These are phyloP conservation scores for Onygenales sp. DNA, from an alignment of 2,329 filamentous ascomycete genomes.

Conservation along the genomic window DNA sequence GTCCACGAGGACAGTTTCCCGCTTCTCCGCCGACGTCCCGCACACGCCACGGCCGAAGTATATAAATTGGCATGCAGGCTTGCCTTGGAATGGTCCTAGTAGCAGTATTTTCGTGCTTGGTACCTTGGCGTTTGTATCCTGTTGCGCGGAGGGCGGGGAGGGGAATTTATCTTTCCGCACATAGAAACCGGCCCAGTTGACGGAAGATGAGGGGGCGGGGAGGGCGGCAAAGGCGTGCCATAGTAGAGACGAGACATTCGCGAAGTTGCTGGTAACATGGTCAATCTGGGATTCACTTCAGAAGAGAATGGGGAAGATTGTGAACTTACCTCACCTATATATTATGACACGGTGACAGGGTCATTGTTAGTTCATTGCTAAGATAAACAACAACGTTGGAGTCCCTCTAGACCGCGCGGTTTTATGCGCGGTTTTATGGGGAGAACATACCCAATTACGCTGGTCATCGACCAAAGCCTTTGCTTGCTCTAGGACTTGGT, in stretches of 20 bases:
- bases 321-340: slow-evolving; percentile 22
- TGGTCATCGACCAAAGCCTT: slow-evolving; percentile 31
- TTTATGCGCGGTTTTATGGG: no score
- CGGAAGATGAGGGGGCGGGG: slow-evolving; percentile 30
- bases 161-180: slow-evolving; percentile 35
- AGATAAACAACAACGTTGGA: no score
- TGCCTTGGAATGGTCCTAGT: slow-evolving; percentile 40
- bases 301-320: not conserved
- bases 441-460: slow-evolving; percentile 35
- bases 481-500: slow-evolving; percentile 30
- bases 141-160: slow-evolving; percentile 15
- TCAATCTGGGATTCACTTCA: not conserved
- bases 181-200: slow-evolving; percentile 43
- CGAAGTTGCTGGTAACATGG: slow-evolving; percentile 29
- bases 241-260: slow-evolving; percentile 39
- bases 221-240: slow-evolving; percentile 40
- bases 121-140: slow-evolving; percentile 9
- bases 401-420: no score
- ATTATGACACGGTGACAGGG: not conserved
- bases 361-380: not conserved
- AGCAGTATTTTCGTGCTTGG: slow-evolving; percentile 23
- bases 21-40: slow-evolving; percentile 32
- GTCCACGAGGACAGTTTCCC: slow-evolving; percentile 32
- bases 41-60: slow-evolving; percentile 38
- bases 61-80: slow-evolving; percentile 40